Evolutionary conservation across 176 grass and related monocot species (phyloP).

Genomic region (Carex cristatella): DNA sequence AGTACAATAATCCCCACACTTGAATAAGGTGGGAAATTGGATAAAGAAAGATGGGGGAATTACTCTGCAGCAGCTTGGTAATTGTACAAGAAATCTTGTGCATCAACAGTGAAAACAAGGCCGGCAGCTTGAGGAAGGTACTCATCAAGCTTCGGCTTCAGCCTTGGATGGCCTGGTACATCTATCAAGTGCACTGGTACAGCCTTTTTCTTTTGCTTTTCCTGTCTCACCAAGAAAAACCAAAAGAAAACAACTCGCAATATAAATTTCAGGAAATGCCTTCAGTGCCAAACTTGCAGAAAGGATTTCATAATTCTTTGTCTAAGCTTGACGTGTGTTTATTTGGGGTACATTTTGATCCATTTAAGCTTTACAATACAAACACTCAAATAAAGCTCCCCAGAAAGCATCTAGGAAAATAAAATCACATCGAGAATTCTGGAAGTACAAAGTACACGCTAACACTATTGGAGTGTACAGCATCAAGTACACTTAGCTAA

Average conservation of each 20-base stretch:
- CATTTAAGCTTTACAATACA: not conserved
- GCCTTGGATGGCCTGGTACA: conserved; percentile 93
- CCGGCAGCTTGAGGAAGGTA: conserved; percentile 68
- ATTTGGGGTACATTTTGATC: not conserved
- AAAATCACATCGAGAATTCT: conserved; percentile 2
- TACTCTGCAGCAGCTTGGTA: conserved; percentile 86
- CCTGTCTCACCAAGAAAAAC: not conserved
- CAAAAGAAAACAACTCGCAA: not conserved
- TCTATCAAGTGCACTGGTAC: conserved; percentile 88
- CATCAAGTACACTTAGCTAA: not conserved
- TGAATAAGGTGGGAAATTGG: not conserved
- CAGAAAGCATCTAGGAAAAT: not conserved
- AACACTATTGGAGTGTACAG: not conserved
- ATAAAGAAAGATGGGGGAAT: conserved; percentile 18
- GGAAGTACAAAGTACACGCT: not conserved
- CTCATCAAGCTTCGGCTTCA: conserved; percentile 87
- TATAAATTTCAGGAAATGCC: not conserved
- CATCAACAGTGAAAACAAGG: conserved; percentile 74
- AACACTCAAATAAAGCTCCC: not conserved
- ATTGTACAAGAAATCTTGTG: conserved; percentile 81
- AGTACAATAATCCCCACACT: not conserved
- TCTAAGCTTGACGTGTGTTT: not conserved
- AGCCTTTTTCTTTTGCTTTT: conserved; percentile 59
- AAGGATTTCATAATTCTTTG: not conserved
- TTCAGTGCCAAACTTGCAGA: not conserved